A percentile compares a stretch with the other conserved stretches of the same genome.
Evolutionary conservation across 2,329 filamentous ascomycete genomes (phyloP).

Genomic region (Xylariomycetidae sp.): DNA sequence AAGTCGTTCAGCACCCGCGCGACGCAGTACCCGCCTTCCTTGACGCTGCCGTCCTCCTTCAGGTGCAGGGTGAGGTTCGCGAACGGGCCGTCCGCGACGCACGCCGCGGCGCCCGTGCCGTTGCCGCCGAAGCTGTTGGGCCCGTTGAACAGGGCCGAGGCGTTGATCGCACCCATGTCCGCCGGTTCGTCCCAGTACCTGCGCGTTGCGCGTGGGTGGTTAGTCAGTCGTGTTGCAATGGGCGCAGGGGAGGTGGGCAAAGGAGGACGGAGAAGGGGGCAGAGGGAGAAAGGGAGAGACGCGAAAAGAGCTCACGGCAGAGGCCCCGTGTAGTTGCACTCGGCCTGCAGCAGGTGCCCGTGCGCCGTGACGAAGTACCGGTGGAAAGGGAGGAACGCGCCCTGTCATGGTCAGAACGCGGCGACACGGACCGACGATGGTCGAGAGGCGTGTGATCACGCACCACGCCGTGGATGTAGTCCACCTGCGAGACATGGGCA

Average conservation of each 20-base stretch:
- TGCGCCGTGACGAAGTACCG: slow-evolving; percentile 28
- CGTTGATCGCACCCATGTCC: slow-evolving; percentile 22
- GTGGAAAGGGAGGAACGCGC: slow-evolving; percentile 31
- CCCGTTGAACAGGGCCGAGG: slow-evolving; percentile 24
- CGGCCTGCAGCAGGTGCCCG: slow-evolving; percentile 24
- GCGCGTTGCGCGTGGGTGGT: slow-evolving; percentile 9
- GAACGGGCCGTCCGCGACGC: slow-evolving; percentile 30
- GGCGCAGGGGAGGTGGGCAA: no score
- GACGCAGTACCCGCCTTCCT: slow-evolving; percentile 17
- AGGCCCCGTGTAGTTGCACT: slow-evolving; percentile 24
- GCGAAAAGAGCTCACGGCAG: slow-evolving; percentile 17
- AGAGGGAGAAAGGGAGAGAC: no score
- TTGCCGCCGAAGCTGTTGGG: slow-evolving; percentile 27
- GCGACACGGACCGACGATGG: no score
- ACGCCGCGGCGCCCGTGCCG: slow-evolving; percentile 20
- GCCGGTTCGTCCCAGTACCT: slow-evolving; percentile 31
- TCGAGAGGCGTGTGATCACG: no score
- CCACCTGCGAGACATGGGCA: slow-evolving; percentile 23
- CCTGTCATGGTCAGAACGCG: slow-evolving; percentile 5
- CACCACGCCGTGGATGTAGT: slow-evolving; percentile 25
- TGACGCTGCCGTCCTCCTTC: slow-evolving; percentile 15
- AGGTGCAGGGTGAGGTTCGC: slow-evolving; percentile 26
- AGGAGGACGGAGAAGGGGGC: not conserved
- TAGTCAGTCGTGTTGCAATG: not conserved
- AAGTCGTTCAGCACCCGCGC: slow-evolving; percentile 17